These are phyloP conservation scores for Casuarina equisetifolia DNA, from an alignment of 306 rosid genomes.

Conservation along the genomic window DNA sequence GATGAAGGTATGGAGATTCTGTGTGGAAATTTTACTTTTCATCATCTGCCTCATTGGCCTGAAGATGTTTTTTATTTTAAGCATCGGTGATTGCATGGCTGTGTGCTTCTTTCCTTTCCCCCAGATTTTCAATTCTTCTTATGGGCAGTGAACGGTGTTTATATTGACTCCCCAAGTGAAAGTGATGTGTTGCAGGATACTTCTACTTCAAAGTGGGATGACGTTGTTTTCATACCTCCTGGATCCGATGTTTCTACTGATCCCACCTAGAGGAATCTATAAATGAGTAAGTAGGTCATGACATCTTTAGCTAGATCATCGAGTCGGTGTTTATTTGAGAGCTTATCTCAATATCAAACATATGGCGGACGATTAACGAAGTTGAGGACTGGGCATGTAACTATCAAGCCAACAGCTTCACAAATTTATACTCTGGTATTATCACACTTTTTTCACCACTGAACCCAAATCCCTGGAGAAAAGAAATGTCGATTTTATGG, in stretches of 20 bases:
- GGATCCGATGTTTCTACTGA: slow-evolving; percentile 77
- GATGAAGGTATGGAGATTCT: slow-evolving; percentile 70
- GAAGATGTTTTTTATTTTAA: neutral
- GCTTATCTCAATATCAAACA: neutral
- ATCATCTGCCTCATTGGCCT: neutral
- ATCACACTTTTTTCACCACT: too few species aligned
- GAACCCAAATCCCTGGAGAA: too few species aligned
- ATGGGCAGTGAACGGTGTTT: too few species aligned
- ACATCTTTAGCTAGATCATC: slow-evolving; percentile 19
- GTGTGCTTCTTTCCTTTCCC: neutral
- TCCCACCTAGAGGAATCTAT: slow-evolving; percentile 35
- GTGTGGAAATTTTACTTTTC: neutral
- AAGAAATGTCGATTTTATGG: too few species aligned
- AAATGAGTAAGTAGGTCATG: slow-evolving; percentile 19
- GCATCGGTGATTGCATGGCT: neutral
- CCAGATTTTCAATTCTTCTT: neutral
- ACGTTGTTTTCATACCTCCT: slow-evolving; percentile 87
- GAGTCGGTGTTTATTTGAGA: neutral
- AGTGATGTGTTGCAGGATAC: slow-evolving; percentile 61
- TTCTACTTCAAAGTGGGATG: slow-evolving; percentile 63
- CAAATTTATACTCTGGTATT: too few species aligned
- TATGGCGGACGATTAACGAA: neutral
- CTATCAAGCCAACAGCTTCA: too few species aligned
- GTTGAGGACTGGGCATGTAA: neutral
- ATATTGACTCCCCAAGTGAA: neutral